Evolutionary conservation across 2,329 filamentous ascomycete species (phyloP), one percentile per base, ranked within the genome.

Genomic region (Penicillium sp.): DNA sequence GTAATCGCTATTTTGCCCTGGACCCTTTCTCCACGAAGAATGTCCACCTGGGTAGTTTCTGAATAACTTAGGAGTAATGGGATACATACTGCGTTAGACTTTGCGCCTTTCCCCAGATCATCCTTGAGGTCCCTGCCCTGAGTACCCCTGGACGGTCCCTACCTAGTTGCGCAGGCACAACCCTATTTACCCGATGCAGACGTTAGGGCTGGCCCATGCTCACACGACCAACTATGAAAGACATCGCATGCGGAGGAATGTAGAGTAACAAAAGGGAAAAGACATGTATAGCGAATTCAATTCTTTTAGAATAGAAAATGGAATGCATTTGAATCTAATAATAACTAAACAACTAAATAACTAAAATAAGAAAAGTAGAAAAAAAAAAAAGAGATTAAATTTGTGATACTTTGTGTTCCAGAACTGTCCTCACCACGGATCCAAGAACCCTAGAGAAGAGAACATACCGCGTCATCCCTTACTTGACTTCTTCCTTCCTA

Each of bases 151-250:
- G 24, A 49, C 39, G 45, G 46, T 33, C 47, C 47, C 41, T 49
- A 33, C 47, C 41, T 49, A 33, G 45, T 43, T 13, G 45, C 31
- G 43, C 33, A 44, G 24, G 34, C 35, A 49, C 51, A 57, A 51
- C 58, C 58, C 58, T 60, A 60, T 53, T 50, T 58, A 55, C 58
- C 55, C 49, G 46, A 58, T 58, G 19, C 39, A 46, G 58, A 38
- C 19, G n/a, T 54, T 60, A 60, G 58, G 58, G 58, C 55, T 59
- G 55, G 48, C 48, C 42, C 43, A 28, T 37, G 48, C 53, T 47
- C 53, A 57, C 56, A 57, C 54, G 51, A 55, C 49, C 10, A 32
- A 55, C 45, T 55, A 55, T 54, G 44, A 48, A 55, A 42, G 28
- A 24, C 19, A 24, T 43, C 19, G 46, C 46, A 48, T 47, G 37